These are phyloP conservation scores for Nepenthes gracilis DNA, from an alignment of 148 eudicot species.

Conservation along the genomic window DNA sequence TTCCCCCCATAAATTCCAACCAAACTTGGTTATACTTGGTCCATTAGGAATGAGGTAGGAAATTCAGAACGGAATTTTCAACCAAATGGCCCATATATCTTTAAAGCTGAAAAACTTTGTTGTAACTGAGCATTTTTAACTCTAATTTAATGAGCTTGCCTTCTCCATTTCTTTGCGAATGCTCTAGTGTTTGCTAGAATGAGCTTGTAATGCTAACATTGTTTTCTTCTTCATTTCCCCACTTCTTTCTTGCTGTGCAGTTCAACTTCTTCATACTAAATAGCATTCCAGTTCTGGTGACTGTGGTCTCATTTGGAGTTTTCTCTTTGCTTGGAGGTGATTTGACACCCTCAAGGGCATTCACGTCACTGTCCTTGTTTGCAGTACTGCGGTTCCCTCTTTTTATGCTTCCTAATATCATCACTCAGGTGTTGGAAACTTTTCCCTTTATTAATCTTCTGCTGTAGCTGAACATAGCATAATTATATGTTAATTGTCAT, in stretches of 20 bases:
- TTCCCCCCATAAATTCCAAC: no score
- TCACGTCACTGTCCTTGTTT: conserved; percentile 87
- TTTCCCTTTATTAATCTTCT: neutral
- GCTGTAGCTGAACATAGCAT: neutral
- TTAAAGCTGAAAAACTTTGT: no score
- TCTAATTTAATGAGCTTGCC: no score
- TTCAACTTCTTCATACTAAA: conserved; percentile 75
- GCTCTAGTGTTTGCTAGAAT: neutral
- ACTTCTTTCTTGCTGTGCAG: conserved; percentile 40
- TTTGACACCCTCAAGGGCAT: conserved; percentile 94
- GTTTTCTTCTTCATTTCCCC: neutral
- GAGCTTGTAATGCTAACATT: neutral
- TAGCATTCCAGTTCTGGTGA: conserved; percentile 85
- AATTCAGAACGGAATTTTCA: no score
- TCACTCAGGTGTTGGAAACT: conserved; percentile 57
- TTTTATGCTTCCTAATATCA: conserved; percentile 89
- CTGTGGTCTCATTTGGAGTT: conserved; percentile 83
- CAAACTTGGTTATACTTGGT: no score
- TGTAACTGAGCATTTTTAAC: no score
- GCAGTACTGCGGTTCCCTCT: conserved; percentile 86
- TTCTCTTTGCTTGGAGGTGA: conserved; percentile 92
- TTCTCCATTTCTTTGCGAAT: no score
- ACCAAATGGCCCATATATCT: no score
- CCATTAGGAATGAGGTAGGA: no score
- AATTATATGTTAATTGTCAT: neutral